A percentile compares a stretch with the other conserved stretches of the same genome.
These are phyloP conservation scores for Cupressus sempervirens DNA, from an alignment of 75 land plant species.

Conservation along the genomic window DNA sequence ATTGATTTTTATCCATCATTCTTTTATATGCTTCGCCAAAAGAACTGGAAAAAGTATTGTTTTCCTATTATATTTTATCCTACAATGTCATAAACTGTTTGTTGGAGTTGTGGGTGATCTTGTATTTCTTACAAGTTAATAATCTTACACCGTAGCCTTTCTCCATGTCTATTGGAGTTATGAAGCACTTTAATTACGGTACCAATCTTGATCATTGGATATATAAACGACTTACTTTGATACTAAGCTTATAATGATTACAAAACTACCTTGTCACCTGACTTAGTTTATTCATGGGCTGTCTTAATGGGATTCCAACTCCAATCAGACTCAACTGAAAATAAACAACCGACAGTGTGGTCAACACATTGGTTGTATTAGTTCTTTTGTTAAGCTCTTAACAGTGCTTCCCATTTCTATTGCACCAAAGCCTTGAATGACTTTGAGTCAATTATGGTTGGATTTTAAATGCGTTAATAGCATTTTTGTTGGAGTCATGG, in stretches of 20 bases:
- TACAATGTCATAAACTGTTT: not conserved
- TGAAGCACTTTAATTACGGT: not conserved
- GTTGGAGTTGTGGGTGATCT: not conserved
- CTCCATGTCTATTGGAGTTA: not conserved
- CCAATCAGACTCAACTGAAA: not conserved
- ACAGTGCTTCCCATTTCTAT: not conserved
- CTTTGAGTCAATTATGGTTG: no score
- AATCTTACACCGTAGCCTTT: not conserved
- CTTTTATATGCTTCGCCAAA: not conserved
- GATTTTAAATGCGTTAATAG: not conserved
- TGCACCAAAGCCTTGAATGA: not conserved
- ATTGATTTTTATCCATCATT: not conserved
- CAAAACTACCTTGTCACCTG: not conserved
- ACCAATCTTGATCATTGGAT: not conserved
- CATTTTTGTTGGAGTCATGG: no score
- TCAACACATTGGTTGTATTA: no score
- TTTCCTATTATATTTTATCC: not conserved
- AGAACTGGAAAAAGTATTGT: not conserved
- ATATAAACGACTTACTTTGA: not conserved
- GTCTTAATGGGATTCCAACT: not conserved
- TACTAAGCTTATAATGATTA: not conserved
- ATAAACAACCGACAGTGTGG: no score
- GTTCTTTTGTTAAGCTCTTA: not conserved
- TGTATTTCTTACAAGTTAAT: not conserved
- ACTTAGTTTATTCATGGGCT: not conserved